phyloP scores from a whole-genome alignment of 371 early-diverging fungal genomes.

The Batkoa obscura region DNA sequence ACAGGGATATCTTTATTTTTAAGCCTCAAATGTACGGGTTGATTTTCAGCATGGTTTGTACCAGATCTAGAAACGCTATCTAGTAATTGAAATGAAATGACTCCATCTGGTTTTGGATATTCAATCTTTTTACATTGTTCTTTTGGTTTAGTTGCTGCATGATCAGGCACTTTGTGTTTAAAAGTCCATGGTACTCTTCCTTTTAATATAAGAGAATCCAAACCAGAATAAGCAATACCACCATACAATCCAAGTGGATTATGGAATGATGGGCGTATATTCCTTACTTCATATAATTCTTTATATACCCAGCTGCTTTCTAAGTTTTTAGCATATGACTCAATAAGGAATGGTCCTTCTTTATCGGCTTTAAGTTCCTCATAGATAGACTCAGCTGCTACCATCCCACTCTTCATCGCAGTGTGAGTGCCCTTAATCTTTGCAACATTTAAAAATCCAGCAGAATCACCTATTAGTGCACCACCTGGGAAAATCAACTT shows the following conservation, averaged over 20 bases:
- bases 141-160: slow-evolving; percentile 53
- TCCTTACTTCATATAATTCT: slow-evolving; percentile 81
- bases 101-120: slow-evolving; percentile 95
- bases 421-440: slow-evolving; percentile 98
- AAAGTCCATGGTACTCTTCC: slow-evolving; percentile 89
- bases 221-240: slow-evolving; percentile 71
- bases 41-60: slow-evolving; percentile 89
- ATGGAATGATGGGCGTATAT: slow-evolving; percentile 89
- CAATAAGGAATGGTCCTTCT: slow-evolving; percentile 31
- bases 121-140: slow-evolving; percentile 56
- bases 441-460: slow-evolving; percentile 92
- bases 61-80: slow-evolving; percentile 85
- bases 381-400: slow-evolving; percentile 72
- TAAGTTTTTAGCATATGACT: slow-evolving; percentile 59
- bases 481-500: slow-evolving; percentile 91
- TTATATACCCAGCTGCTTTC: slow-evolving; percentile 83
- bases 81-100: slow-evolving; percentile 81
- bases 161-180: slow-evolving; percentile 71
- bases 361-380: slow-evolving; percentile 31
- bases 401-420: slow-evolving; percentile 92
- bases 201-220: slow-evolving; percentile 72
- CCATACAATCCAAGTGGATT: slow-evolving; percentile 69
- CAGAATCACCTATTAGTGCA: slow-evolving; percentile 89
- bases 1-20: slow-evolving; percentile 52
- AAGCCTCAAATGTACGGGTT: slow-evolving; percentile 82